Base-by-base conservation (phyloP, 345 rosid genomes). In the Reutealis trisperma region DNA sequence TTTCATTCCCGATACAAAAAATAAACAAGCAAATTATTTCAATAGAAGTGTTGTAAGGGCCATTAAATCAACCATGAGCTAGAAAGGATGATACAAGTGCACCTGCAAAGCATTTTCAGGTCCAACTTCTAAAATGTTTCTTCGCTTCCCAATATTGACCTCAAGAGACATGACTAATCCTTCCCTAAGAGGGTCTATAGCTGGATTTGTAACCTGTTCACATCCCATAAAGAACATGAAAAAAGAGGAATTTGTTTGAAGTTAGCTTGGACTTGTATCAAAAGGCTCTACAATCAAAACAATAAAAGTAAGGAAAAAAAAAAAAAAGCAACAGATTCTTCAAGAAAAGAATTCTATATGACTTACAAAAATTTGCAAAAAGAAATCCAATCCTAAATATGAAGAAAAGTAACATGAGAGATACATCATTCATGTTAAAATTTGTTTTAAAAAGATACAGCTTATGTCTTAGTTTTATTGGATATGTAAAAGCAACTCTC, bases 121-220 rank as follows among this genome's bases (percentile, higher is more conserved):
- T 63, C 98, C 98, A 79, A 86, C 87, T 87, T 88, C 99, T 83
- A 96, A 80, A 72, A 96, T 92, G 79, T 96, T 96, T 79, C 98
- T 81, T 82, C 99, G 91, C 87, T 91, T 93, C 62, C 99, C 99
- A 72, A 96, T 85, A 78, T 90, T 96, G 75, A 96, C 88, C 86
- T 96, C 98, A 73, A 96, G 98, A 74, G 99, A 96, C 99, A 96
- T 93, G 78, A 96, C 99, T 74, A 96, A 83, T 41, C 99, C 98
- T 86, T 96, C 99, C 79, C 99, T 88, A 22, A 96, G 92, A 51
- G 99, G 99, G 70, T 96, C 99, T 77, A 96, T 96, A 79, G 99
- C 97, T 69, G 99, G 99, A 84, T 96, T 96, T 76, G 99, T 96
- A 59, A 96, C 99, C 98, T 96, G 86, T 60, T 74, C 65, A 63